phyloP scores from a whole-genome alignment of 257 asterid species.

The Capsicum baccatum region DNA sequence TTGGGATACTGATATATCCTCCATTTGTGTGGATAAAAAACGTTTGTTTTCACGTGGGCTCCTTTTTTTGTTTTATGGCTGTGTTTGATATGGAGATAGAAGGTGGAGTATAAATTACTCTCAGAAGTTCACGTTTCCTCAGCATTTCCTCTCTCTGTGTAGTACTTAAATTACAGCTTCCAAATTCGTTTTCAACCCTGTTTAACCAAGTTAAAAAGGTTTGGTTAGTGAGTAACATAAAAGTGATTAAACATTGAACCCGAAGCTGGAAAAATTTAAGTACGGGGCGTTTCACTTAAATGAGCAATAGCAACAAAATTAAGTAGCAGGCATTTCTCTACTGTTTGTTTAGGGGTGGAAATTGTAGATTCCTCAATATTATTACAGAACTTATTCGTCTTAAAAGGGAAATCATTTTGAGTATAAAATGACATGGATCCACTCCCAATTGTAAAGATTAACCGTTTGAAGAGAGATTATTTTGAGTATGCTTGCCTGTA shows the following conservation, averaged over 20 bases:
- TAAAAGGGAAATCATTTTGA: not conserved
- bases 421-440: not conserved
- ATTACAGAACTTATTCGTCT: not conserved
- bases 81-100: not conserved
- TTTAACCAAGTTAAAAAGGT: not conserved
- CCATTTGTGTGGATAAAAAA: conserved; percentile 28
- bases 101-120: not conserved
- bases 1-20: conserved; percentile 15
- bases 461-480: too few species aligned
- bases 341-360: not conserved
- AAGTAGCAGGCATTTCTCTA: too few species aligned
- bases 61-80: conserved; percentile 21
- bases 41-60: not conserved
- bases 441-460: too few species aligned
- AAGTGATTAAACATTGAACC: not conserved
- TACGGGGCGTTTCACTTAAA: not conserved
- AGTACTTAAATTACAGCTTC: not conserved
- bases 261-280: not conserved
- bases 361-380: not conserved
- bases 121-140: not conserved
- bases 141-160: not conserved
- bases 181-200: not conserved
- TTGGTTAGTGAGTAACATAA: conserved; percentile 19
- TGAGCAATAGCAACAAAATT: not conserved
- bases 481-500: too few species aligned